Evolutionary conservation across 441 rosid genomes (phyloP).

Genomic region (Populus trichocarpa): DNA sequence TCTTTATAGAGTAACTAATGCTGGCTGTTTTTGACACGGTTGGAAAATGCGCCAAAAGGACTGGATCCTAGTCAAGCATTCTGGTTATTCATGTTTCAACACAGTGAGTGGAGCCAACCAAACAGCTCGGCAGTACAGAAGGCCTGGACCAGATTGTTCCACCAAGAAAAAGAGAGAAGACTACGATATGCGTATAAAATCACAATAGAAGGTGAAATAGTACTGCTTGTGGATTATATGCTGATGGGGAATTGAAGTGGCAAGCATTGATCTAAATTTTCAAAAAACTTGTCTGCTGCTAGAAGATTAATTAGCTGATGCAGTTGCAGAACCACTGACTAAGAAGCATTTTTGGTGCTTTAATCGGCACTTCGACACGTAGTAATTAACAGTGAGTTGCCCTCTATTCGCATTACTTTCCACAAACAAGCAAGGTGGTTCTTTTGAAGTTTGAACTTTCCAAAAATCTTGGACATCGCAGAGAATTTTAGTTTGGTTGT

Average conservation of each 20-base stretch:
- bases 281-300: neutral
- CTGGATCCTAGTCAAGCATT: neutral
- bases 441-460: too few species aligned
- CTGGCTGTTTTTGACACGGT: neutral
- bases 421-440: too few species aligned
- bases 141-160: neutral
- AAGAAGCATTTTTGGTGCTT: neutral
- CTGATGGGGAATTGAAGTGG: neutral
- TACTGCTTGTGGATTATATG: neutral
- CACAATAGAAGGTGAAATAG: neutral
- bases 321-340: neutral
- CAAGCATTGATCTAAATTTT: neutral
- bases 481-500: neutral
- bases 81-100: neutral
- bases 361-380: neutral
- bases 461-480: neutral
- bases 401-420: too few species aligned
- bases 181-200: neutral
- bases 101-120: neutral
- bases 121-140: neutral
- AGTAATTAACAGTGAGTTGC: neutral
- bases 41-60: too few species aligned
- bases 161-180: constrained; percentile 3
- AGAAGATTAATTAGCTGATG: neutral
- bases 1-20: neutral